Evolutionary conservation across 331 rosid species (phyloP), one percentile per base, ranked within the genome.

Genomic region (Malus hybrid): DNA sequence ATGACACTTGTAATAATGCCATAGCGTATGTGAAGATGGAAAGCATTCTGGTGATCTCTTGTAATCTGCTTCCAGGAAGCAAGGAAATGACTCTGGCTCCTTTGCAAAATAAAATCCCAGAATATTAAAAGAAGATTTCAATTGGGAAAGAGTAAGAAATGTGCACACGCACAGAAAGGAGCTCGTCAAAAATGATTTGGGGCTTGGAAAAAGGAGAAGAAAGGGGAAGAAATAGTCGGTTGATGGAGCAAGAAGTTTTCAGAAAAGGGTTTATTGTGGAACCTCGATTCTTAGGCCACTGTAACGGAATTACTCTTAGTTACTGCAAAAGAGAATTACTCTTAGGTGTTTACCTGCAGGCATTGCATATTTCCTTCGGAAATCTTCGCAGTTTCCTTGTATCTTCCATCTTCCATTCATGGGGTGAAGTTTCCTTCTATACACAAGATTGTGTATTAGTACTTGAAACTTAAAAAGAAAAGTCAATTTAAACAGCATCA

Each of bases 1-100:
- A 73, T 7, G 75, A 70, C n/a, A 74, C 87, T 80, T 83, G 82
- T 62, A 94, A 77, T 24, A 88, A 79, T 75, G 72, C 85, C 86
- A 91, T 24, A 3, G 97, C 74, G 50, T 82, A 81, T 74, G 86
- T 67, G 22, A 82, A 94, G 83, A 94, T 83, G 54, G 95, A 84
- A 73, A 88, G 87, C 97, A 91, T 91, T 84, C 88, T 88, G 27
- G 81, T 84, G 82, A 91, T 92, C 83, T 94, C 98, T 82, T 91
- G 97, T 67, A 87, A 77, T 86, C 98, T 91, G 84, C 97, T 94
- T 85, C 96, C 98, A 74, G 98, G 98, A 90, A 91, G 97, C 88
- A 94, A 80, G 83, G 93, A 91, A 72, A 94, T 80, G 75, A 88
- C 80, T 62, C 88, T 86, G 67, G 95, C 87, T 73, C 91, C 98